These are phyloP conservation scores for Stephania japonica DNA, from an alignment of 164 flowering plant genomes.

Conservation along the genomic window DNA sequence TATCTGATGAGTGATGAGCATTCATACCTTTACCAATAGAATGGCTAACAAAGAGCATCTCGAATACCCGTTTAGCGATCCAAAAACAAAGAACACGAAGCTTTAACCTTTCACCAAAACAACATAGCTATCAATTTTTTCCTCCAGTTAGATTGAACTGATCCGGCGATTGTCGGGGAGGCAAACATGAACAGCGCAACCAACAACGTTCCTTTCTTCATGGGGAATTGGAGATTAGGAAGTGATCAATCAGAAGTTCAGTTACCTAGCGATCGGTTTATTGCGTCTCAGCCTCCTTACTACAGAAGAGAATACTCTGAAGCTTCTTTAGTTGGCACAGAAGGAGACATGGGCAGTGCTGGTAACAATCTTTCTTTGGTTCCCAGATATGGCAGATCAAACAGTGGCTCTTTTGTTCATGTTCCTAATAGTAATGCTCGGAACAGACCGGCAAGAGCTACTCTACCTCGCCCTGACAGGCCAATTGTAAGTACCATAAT, in stretches of 20 bases:
- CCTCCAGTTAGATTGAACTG: neutral
- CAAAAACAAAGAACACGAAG: neutral
- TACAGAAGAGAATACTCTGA: neutral
- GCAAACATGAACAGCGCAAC: conserved; percentile 10
- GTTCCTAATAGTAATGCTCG: neutral
- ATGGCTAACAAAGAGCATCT: conserved; percentile 24
- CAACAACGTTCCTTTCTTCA: conserved; percentile 10
- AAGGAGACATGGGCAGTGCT: neutral
- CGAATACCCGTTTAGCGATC: neutral
- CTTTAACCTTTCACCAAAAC: conserved; percentile 7
- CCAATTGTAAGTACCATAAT: conserved; percentile 8
- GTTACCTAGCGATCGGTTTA: neutral
- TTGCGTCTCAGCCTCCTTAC: neutral
- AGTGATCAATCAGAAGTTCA: neutral
- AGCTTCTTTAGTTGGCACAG: neutral
- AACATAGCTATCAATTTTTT: neutral
- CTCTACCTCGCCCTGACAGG: conserved; percentile 1
- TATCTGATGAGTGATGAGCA: conserved; percentile 3
- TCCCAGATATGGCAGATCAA: neutral
- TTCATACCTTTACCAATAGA: conserved; percentile 4
- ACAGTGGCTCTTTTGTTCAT: neutral
- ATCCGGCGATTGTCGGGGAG: neutral
- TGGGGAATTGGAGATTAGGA: conserved; percentile 2
- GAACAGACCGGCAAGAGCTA: neutral
- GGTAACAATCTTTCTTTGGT: neutral